phyloP scores from a whole-genome alignment of 192 early-diverging fungal genomes.

The Chytriomyces sp. region DNA sequence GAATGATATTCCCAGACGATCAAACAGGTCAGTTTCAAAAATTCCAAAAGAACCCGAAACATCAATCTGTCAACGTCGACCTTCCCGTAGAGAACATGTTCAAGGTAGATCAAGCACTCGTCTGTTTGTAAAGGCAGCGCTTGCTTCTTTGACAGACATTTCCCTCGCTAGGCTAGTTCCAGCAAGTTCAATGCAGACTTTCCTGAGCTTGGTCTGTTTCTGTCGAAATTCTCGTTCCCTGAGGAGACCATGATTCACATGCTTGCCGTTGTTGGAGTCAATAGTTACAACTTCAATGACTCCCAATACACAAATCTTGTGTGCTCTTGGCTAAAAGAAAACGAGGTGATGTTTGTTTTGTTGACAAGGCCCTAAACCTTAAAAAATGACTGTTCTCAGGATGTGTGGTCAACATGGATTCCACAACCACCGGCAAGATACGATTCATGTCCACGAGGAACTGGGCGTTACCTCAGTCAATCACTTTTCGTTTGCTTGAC shows the following conservation, averaged over 20 bases:
- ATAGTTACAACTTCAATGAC: not conserved
- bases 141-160: not conserved
- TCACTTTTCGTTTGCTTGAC: slow-evolving; percentile 1
- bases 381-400: not conserved
- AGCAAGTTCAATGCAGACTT: slow-evolving; percentile 3
- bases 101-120: not conserved
- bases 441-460: slow-evolving; percentile 1
- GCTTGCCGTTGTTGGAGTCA: not conserved
- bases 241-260: slow-evolving; percentile 5
- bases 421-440: not conserved
- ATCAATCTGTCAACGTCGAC: slow-evolving; percentile 1
- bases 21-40: not conserved
- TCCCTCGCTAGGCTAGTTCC: not conserved
- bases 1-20: slow-evolving; percentile 5
- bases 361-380: not conserved
- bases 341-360: not conserved
- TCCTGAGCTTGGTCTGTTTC: slow-evolving; percentile 5
- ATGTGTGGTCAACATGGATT: slow-evolving; percentile 23
- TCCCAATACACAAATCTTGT: not conserved
- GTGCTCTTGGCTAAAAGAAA: slow-evolving; percentile 2
- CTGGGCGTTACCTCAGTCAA: slow-evolving; percentile 18
- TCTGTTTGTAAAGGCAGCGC: too few relatives aligned
- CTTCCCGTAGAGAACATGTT: slow-evolving; percentile 7
- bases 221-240: not conserved
- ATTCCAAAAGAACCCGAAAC: slow-evolving; percentile 12